Evolutionary conservation across 192 early-diverging fungal genomes (phyloP), one percentile per base, ranked within the genome.

Genomic region (Coemansia sp.): DNA sequence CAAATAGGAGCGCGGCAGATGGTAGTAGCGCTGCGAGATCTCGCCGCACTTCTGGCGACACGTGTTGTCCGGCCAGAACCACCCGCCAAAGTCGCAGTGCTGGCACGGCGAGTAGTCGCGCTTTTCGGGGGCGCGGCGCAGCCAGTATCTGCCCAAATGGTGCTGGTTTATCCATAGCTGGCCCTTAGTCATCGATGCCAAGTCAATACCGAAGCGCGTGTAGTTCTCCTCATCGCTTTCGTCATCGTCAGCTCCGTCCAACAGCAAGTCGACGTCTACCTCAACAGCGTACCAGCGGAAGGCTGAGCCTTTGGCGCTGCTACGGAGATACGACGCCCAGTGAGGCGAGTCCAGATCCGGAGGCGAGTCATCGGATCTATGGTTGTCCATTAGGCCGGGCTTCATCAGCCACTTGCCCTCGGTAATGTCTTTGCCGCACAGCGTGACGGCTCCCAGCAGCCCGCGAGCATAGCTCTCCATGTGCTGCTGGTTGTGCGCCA

Each of bases 161-260:
- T 83, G 80, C 4, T 65, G 62, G 46, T 83, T 77, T 27, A 83
- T 60, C 68, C 74, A 72, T 45, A 73, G 36, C 39, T 73, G 71
- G 35, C 80, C 80, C 71, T 83, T 83, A 35, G 80, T 74, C 80
- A 83, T 83, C 6, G 80, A 65, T 22, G 59, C 17, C 59, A 83
- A 25, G 47, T 83, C 80, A 25, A 83, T 39, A n/a, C 46, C 80
- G 29, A 67, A 60, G 8, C 61, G 65, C 1, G 49, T 15, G 11
- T 70, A 37, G 25, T 62, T 42, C 3, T 36, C 49, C 17, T 19
- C 47, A 8, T 45, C 6, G 15, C 41, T 25, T 17, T 17, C 2
- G 24, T n/a, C 29, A 22, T 31, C 1, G 24, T 40, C 15, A 14
- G 66, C 65, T 53, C 19, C 12, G 19, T 53, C 42, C 1, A 59